These are phyloP conservation scores for Beauveria scarabaeidicola DNA, from an alignment of 2,329 filamentous ascomycete species.

Conservation along the genomic window DNA sequence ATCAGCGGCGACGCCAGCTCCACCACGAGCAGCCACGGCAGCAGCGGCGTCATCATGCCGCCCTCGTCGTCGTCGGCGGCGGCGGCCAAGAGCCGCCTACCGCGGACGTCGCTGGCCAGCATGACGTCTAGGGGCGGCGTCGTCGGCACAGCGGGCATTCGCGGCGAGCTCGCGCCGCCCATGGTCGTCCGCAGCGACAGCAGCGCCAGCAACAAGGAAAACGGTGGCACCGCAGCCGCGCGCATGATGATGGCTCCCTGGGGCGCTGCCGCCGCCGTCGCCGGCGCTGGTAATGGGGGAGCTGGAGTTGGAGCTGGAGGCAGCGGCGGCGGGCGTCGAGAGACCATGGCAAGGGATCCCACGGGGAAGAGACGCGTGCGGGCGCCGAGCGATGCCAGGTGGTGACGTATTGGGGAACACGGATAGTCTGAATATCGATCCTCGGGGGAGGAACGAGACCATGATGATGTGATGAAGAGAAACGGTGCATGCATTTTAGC, in stretches of 20 bases:
- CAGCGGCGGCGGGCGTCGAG: not conserved
- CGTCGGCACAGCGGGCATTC: conserved; percentile 14
- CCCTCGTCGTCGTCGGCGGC: not conserved
- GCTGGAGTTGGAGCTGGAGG: not conserved
- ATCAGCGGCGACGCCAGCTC: conserved; percentile 32
- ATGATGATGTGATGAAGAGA: too few relatives aligned
- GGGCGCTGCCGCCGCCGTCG: conserved; percentile 14
- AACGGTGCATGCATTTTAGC: too few relatives aligned
- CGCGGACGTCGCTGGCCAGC: conserved; percentile 28
- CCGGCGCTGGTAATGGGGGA: not conserved
- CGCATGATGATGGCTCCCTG: conserved; percentile 12
- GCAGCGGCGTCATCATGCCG: conserved; percentile 6
- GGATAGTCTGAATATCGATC: not conserved
- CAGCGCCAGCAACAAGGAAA: conserved; percentile 32
- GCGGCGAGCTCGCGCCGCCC: conserved; percentile 18
- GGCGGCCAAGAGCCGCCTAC: conserved; percentile 29
- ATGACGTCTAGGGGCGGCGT: conserved; percentile 18
- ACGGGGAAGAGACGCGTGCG: conserved; percentile 1
- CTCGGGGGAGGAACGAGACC: too few relatives aligned
- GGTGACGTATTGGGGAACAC: not conserved
- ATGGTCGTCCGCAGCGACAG: conserved; percentile 31
- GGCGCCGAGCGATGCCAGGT: conserved; percentile 5
- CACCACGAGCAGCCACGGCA: conserved; percentile 15
- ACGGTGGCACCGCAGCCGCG: conserved; percentile 12
- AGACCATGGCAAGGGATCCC: not conserved